Evolutionary conservation across 2,329 filamentous ascomycete species (phyloP).

Genomic region (Aureobasidium mangrovei): DNA sequence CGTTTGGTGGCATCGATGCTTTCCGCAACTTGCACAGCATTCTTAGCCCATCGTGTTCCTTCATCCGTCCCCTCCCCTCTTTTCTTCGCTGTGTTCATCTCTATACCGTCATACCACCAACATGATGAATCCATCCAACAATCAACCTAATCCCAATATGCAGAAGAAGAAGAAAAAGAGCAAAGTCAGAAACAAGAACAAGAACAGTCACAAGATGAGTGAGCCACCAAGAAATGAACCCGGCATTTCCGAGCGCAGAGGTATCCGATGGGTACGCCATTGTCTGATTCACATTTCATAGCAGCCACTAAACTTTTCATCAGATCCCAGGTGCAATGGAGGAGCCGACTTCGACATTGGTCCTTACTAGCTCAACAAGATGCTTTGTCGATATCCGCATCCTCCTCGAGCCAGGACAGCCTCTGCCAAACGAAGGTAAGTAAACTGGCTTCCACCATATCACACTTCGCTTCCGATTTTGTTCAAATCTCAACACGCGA

Average conservation of each 20-base stretch:
- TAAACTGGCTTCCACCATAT: not conserved
- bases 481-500: too few relatives aligned
- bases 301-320: not conserved
- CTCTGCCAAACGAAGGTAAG: conserved; percentile 19
- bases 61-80: not conserved
- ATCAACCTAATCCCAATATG: not conserved
- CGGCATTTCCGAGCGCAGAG: conserved; percentile 3
- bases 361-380: conserved; percentile 50
- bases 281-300: not conserved
- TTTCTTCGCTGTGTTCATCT: not conserved
- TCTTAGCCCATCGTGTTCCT: not conserved
- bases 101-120: not conserved
- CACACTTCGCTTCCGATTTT: not conserved
- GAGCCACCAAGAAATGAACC: not conserved
- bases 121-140: not conserved
- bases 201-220: not conserved
- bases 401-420: conserved; percentile 20
- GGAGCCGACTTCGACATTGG: conserved; percentile 56
- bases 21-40: not conserved
- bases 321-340: conserved; percentile 29
- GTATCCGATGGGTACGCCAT: conserved; percentile 7
- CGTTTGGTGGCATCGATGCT: not conserved
- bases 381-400: conserved; percentile 57
- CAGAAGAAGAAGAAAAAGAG: not conserved
- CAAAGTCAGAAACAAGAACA: not conserved